Evolutionary conservation across 805 yeast species (phyloP).

Genomic region (Clavispora asparagi): DNA sequence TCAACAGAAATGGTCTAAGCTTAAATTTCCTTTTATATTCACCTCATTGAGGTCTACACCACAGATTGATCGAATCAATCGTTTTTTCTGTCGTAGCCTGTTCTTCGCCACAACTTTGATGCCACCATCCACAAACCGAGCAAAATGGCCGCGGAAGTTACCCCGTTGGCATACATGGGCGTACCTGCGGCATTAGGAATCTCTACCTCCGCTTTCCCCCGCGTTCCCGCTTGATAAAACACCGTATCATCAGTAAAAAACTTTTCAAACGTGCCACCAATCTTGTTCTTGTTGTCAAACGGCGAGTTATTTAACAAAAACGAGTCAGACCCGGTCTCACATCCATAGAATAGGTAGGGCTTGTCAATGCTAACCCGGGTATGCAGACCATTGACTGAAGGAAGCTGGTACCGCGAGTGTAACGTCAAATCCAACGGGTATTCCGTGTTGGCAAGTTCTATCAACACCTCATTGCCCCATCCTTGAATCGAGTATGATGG

Average conservation of each 20-base stretch:
- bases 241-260: slow-evolving; percentile 37
- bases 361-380: slow-evolving; percentile 14
- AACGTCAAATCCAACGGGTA: slow-evolving; percentile 20
- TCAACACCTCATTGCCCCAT: slow-evolving; percentile 38
- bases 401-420: slow-evolving; percentile 39
- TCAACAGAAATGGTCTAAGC: no score
- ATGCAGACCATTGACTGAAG: slow-evolving; percentile 9
- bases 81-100: neutral
- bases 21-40: no score
- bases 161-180: slow-evolving; percentile 1
- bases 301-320: slow-evolving; percentile 31
- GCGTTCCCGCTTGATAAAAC: slow-evolving; percentile 25
- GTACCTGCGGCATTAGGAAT: slow-evolving; percentile 11
- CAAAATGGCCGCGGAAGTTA: slow-evolving; percentile 8
- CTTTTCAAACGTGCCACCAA: slow-evolving; percentile 32
- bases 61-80: neutral
- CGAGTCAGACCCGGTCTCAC: slow-evolving; percentile 25
- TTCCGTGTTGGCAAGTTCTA: slow-evolving; percentile 18
- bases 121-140: slow-evolving; percentile 8
- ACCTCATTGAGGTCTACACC: no score
- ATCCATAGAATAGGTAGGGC: slow-evolving; percentile 33
- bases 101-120: neutral
- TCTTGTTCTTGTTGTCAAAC: slow-evolving; percentile 22
- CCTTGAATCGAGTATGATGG: slow-evolving; percentile 32
- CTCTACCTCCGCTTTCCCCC: slow-evolving; percentile 3